Evolutionary conservation across 2,329 filamentous ascomycete species (phyloP).

Genomic region (Xylariaceae sp.): DNA sequence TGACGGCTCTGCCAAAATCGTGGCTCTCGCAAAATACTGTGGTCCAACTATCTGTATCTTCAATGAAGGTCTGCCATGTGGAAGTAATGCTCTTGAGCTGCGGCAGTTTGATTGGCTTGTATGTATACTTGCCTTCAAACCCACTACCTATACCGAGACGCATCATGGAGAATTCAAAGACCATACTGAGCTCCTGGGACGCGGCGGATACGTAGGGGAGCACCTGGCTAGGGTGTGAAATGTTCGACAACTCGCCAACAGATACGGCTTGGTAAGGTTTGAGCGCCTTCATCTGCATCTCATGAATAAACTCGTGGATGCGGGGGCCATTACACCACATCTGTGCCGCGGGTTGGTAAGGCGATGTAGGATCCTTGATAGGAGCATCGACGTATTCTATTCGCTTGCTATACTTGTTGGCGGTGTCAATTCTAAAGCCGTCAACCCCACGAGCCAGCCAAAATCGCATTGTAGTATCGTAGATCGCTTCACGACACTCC

Average conservation of each 20-base stretch:
- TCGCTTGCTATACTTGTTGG: constrained; percentile 74
- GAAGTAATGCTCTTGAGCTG: constrained; percentile 47
- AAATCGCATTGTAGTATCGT: constrained; percentile 76
- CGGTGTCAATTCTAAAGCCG: constrained; percentile 77
- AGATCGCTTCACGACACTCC: constrained; percentile 70
- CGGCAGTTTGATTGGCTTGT: constrained; percentile 53
- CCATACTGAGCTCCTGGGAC: constrained; percentile 69
- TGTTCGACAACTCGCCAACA: constrained; percentile 71
- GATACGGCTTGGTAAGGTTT: constrained; percentile 69
- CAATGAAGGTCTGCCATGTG: constrained; percentile 53
- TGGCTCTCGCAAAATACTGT: constrained; percentile 71
- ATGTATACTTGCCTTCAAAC: too few relatives aligned
- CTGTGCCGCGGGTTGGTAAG: constrained; percentile 57
- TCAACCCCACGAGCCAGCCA: constrained; percentile 78
- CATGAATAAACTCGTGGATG: constrained; percentile 70
- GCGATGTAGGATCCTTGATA: constrained; percentile 47
- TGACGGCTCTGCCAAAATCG: constrained; percentile 65
- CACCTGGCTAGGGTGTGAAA: constrained; percentile 62
- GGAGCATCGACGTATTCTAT: constrained; percentile 64
- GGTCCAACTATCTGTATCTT: constrained; percentile 63
- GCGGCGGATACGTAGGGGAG: constrained; percentile 64
- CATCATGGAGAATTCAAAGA: constrained; percentile 68
- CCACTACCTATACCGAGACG: too few relatives aligned
- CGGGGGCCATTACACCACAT: constrained; percentile 71
- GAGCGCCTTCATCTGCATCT: constrained; percentile 67